Evolutionary conservation across 768 basidiomycete genomes (phyloP).

Genomic region (Hygrophoropsis aurantiaca): DNA sequence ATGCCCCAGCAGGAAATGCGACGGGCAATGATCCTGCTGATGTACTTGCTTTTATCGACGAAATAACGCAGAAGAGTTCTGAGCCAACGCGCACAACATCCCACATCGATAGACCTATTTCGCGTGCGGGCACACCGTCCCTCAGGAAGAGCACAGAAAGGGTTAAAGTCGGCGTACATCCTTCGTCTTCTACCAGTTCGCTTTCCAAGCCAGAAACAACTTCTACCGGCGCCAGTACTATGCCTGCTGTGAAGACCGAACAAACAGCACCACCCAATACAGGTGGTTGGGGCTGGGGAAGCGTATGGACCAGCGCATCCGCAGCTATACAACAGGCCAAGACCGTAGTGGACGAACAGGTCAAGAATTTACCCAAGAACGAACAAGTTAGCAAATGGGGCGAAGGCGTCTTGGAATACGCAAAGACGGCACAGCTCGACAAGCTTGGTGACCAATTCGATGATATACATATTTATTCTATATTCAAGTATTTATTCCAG

Average conservation of each 20-base stretch:
- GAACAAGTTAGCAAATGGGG: slow-evolving; percentile 89
- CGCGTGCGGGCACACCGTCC: slow-evolving; percentile 69
- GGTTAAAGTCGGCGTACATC: slow-evolving; percentile 59
- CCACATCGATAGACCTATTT: slow-evolving; percentile 55
- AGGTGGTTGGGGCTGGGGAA: slow-evolving; percentile 79
- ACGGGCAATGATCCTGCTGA: slow-evolving; percentile 63
- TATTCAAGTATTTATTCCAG: slow-evolving; percentile 39
- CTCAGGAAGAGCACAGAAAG: slow-evolving; percentile 77
- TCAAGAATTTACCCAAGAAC: slow-evolving; percentile 82
- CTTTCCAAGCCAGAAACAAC: slow-evolving; percentile 33
- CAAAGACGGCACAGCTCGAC: slow-evolving; percentile 86
- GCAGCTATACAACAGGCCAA: slow-evolving; percentile 85
- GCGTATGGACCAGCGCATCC: slow-evolving; percentile 86
- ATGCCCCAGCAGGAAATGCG: slow-evolving; percentile 17
- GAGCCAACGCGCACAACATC: slow-evolving; percentile 66
- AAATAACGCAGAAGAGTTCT: slow-evolving; percentile 89
- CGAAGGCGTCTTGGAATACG: slow-evolving; percentile 82
- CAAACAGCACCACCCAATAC: slow-evolving; percentile 8
- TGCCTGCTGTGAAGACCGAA: slow-evolving; percentile 21
- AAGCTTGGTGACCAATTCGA: slow-evolving; percentile 90
- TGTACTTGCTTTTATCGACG: slow-evolving; percentile 90
- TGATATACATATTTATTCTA: slow-evolving; percentile 19
- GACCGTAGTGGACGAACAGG: slow-evolving; percentile 89
- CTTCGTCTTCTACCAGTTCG: slow-evolving; percentile 41
- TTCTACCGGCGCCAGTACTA: slow-evolving; percentile 31